Conservation (phyloP, 192 early-diverging fungal genomes). For the Rhizophagus clarus region DNA sequence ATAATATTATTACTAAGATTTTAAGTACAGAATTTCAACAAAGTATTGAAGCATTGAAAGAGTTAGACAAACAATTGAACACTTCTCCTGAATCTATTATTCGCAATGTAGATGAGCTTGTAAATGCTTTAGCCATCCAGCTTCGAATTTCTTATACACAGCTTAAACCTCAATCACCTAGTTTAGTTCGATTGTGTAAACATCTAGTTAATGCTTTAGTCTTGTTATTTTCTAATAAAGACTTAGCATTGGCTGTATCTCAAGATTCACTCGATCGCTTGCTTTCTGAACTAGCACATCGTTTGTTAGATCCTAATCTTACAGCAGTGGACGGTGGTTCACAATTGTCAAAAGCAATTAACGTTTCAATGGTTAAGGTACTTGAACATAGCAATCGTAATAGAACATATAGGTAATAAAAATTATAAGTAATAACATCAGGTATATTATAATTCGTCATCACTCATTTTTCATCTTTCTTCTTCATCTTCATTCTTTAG, state of each 20-base stretch:
- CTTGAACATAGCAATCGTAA: slow-evolving; percentile 89
- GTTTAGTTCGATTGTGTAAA: slow-evolving; percentile 73
- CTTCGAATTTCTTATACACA: slow-evolving; percentile 71
- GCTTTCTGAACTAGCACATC: slow-evolving; percentile 75
- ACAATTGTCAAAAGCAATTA: slow-evolving; percentile 71
- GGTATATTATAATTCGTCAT: neutral
- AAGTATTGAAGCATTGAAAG: slow-evolving; percentile 75
- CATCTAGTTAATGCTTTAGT: slow-evolving; percentile 78
- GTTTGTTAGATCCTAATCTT: slow-evolving; percentile 80
- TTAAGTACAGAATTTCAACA: slow-evolving; percentile 61
- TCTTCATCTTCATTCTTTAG: slow-evolving; percentile 36
- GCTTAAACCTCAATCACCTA: slow-evolving; percentile 50
- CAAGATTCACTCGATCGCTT: slow-evolving; percentile 67
- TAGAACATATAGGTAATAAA: slow-evolving; percentile 62
- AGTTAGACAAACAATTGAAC: slow-evolving; percentile 68
- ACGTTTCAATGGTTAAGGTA: slow-evolving; percentile 87
- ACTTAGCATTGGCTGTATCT: slow-evolving; percentile 65
- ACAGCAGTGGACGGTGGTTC: slow-evolving; percentile 58
- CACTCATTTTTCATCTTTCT: neutral
- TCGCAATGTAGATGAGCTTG: slow-evolving; percentile 64
- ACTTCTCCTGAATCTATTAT: slow-evolving; percentile 53
- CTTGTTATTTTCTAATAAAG: slow-evolving; percentile 69
- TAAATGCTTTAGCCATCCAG: slow-evolving; percentile 74
- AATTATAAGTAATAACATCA: neutral
- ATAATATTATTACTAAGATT: slow-evolving; percentile 69